phyloP scores from a whole-genome alignment of 2,329 filamentous ascomycete species.

The Fusarium drepaniforme region DNA sequence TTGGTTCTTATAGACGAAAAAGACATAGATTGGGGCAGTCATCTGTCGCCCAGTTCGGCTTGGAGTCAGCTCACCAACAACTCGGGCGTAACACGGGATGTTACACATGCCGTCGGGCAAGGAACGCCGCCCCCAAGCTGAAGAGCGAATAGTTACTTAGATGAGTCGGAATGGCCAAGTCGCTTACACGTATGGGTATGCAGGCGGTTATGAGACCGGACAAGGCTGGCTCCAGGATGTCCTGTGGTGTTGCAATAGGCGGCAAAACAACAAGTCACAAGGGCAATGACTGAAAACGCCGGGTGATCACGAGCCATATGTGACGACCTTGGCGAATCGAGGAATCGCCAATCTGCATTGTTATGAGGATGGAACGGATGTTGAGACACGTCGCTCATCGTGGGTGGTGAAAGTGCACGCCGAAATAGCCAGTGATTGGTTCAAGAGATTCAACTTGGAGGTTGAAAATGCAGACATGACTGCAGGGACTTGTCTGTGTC shows the following conservation, averaged over 20 bases:
- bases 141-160: conserved; percentile 26
- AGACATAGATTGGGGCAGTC: background rate
- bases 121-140: conserved; percentile 3
- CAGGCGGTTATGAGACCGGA: background rate
- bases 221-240: conserved; percentile 20
- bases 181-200: conserved; percentile 27
- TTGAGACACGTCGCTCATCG: background rate
- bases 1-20: conserved; percentile 26
- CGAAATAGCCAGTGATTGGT: background rate
- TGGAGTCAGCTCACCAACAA: conserved; percentile 22
- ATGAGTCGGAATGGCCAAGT: conserved; percentile 4
- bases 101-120: conserved; percentile 30
- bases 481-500: background rate
- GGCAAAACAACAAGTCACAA: conserved; percentile 24
- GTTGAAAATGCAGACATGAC: background rate
- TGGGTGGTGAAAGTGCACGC: background rate
- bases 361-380: background rate
- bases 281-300: conserved; percentile 3
- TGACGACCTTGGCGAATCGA: background rate
- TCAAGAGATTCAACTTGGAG: no score
- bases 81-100: conserved; percentile 13
- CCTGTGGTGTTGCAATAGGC: conserved; percentile 14
- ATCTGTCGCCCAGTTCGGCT: conserved; percentile 18
- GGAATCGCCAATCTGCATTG: background rate
- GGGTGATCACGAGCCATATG: background rate